Evolutionary conservation across 306 rosid genomes (phyloP), one percentile per base, ranked within the genome.

Genomic region (Vachellia pachyceras): DNA sequence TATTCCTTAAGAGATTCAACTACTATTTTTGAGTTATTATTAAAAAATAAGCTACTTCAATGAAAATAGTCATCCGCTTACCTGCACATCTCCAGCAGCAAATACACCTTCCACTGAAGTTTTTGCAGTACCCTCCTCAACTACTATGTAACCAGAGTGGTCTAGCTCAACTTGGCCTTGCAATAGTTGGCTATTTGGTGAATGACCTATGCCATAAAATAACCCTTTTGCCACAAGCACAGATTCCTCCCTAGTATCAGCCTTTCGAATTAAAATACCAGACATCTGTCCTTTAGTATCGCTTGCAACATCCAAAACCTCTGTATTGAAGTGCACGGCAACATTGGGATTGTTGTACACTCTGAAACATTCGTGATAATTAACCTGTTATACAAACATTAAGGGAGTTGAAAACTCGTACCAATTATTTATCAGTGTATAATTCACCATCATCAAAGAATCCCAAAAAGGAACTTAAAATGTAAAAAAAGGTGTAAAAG

Each of bases 351-450:
- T 87, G 92, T 91, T 87, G 89, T 46, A 80, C 91, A 89, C 92
- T 89, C 95, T 91, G 90, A 89, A 91, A 91, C 94, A 89, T 91
- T 89, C 92, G 89, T 33, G 91, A 89, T 89, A 89, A 91, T 87
- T 87, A 91, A 89, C 95, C 92, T 91, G 95, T 91, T 89, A 91
- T 82, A 82, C 88, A 91, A 91, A 91, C 90, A 89, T 91, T 87
- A 81, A 85, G 86, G 90, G 80, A 87, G 88, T 89, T 87, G 90
- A 89, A 89, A 89, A 85, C 90, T 87, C 87, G 83, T 83, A 83
- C 88, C 86, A 82, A 75, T 52, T 49, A 80, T 69, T 81, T 83
- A 87, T 89, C 69, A 87, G 82, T 83, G 78, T 72, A 65, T 79
- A 72, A 72, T 54, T n/a, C 45, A 63, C 35, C 82, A 58, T 58